Conservation (phyloP, 345 rosid species). For the Erucastrum elatum region DNA sequence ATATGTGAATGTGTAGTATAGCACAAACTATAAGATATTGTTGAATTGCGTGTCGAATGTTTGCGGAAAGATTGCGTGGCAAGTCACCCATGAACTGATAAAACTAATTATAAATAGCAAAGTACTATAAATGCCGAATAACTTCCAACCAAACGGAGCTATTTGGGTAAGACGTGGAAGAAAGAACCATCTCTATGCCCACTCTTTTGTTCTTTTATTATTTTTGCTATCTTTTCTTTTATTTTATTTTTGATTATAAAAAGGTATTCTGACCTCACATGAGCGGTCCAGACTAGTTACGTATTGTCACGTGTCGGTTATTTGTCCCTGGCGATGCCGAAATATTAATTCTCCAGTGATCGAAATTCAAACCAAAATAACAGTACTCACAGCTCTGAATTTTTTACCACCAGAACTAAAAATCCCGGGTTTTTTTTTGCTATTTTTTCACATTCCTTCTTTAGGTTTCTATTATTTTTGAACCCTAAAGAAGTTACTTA, state of each 20-base stretch:
- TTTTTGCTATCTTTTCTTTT: neutral
- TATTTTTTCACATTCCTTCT: neutral
- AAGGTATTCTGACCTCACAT: too few relatives aligned
- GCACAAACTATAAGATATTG: too few relatives aligned
- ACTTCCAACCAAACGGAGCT: conserved; percentile 21
- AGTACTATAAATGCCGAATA: neutral
- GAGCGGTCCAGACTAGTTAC: too few relatives aligned
- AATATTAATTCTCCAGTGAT: too few relatives aligned
- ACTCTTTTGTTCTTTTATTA: neutral
- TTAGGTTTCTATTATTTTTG: neutral
- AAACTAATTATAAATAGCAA: neutral
- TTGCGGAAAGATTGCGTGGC: conserved; percentile 25
- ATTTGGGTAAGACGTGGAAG: neutral
- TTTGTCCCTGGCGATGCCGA: too few relatives aligned
- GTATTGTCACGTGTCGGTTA: too few relatives aligned
- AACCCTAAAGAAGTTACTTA: neutral
- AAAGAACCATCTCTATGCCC: neutral
- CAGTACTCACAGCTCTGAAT: too few relatives aligned
- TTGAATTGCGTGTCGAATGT: neutral
- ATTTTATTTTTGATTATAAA: too few relatives aligned
- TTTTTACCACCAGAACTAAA: too few relatives aligned
- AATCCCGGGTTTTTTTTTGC: too few relatives aligned
- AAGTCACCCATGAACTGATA: conserved; percentile 6
- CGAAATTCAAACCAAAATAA: too few relatives aligned
- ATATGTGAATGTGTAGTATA: neutral